These are phyloP conservation scores for sorghum (Sorghum bicolor) DNA, from an alignment of 176 grass and related monocot species.

Conservation along the genomic window Sorghum_bicolor_NCBIv3 NC_012879.2:52316501-52317000, in stretches of 20 bases:
- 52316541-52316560: too few species aligned
- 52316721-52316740: too few species aligned
- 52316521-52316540: too few species aligned
- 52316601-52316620: conserved; percentile 25
- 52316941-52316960: neutral
- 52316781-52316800: neutral
- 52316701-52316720: neutral
- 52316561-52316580: neutral
- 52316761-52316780: neutral
- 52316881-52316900: conserved; percentile 29
- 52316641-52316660: conserved; percentile 6
- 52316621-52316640: neutral
- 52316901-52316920: neutral
- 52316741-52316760: neutral
- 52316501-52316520: neutral
- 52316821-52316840: conserved; percentile 48
- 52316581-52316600: conserved; percentile 4
- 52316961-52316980: neutral
- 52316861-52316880: conserved; percentile 53
- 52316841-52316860: conserved; percentile 48
- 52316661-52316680: neutral
- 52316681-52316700: neutral
- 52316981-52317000: neutral
- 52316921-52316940: neutral
- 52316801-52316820: neutral